Evolutionary conservation across 306 rosid genomes (phyloP), one percentile per base, ranked within the genome.

Genomic region (Lablab purpureus): DNA sequence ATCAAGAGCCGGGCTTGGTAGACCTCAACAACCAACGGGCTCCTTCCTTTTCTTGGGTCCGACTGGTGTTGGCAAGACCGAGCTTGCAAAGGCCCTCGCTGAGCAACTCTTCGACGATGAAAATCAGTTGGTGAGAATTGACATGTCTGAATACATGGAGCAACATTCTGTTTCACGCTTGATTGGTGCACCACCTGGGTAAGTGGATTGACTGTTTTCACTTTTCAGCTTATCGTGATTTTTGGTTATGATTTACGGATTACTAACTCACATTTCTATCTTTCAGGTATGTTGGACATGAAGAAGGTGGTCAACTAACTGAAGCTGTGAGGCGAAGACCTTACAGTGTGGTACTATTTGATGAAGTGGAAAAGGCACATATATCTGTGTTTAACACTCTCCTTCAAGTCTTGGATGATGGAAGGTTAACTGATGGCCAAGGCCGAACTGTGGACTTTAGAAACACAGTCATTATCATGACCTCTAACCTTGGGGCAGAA

Each of bases 11-110:
- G 60, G 60, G 6, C 28, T 54, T 9, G 60, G 28, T 1, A 54
- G 60, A 21, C 60, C 28, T 54, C 60, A 54, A 21, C 60, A 54
- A 10, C 60, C 60, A 21, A 54, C 60, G 10, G 60, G 60, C 6
- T 54, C 60, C 28, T 54, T 54, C 60, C 6, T 54, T 14, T 54
- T 54, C 60, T 54, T 54, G 60, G 60, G 60, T 19, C 60, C 60
- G 10, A 54, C 60, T 21, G 60, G 60, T 19, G 60, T 54, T 21
- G 60, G 60, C 28, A 54, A 54, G 28, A 54, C 60, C 4, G 60
- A 54, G 60, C 60, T 54, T 54, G 27, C 60, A 21, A 54, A 54
- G 60, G 60, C 60, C 15, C 28, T 54, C 0, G 28, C 60, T 1
- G 60, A 54, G 28, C 60, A 54, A 54, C 60, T 54, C 25, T 54